Base-by-base conservation (phyloP, 176 grass and related monocot species). In the Carex kokanica region DNA sequence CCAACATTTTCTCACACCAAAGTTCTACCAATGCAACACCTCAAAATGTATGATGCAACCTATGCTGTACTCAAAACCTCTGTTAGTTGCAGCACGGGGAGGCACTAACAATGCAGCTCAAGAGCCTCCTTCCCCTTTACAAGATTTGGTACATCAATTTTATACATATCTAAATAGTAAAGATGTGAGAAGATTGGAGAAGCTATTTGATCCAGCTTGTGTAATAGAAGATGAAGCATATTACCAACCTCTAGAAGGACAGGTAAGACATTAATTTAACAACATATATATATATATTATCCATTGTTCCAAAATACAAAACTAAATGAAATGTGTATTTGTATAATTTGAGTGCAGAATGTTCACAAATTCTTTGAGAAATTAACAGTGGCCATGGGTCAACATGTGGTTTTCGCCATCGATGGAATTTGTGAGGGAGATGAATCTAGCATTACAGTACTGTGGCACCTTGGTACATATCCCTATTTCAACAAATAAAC, bases 381-480 rank as follows among this genome's bases (percentile, higher is more conserved):
- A 83, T 64, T 97, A 53, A 92, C 91, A 75, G 43, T 74, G 66
- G 87, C 78, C 75, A 97, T 97, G 94, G 92, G 94, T 85, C 66
- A 85, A 51, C 74, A 94, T 25, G 85, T 82, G 83, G 88, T 84
- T 75, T 97, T 94, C 60, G 87, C 60, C 29, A 84, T 92, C 6
- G 90, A 97, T 58, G 73, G 65, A 58, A 69, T 97, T 55, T 92
- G 56, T 54, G 90, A 89, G 72, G 95, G 92, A 54, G 73, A 62
- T 24, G 72, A 85, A 18, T 64, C 79, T 20, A 87, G 60, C 0
- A 43, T 87, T 72, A 88, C 87, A 74, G 90, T 92, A 67, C 78
- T 86, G 62, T 97, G 95, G 95, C 95, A 97, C 78, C 88, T 97
- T 69, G 92, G 95, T 97, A 91, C 86, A 88, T 80, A 72, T 62